These are phyloP conservation scores for Penicillium malachiteum DNA, from an alignment of 495 filamentous ascomycete species.

Conservation along the genomic window DNA sequence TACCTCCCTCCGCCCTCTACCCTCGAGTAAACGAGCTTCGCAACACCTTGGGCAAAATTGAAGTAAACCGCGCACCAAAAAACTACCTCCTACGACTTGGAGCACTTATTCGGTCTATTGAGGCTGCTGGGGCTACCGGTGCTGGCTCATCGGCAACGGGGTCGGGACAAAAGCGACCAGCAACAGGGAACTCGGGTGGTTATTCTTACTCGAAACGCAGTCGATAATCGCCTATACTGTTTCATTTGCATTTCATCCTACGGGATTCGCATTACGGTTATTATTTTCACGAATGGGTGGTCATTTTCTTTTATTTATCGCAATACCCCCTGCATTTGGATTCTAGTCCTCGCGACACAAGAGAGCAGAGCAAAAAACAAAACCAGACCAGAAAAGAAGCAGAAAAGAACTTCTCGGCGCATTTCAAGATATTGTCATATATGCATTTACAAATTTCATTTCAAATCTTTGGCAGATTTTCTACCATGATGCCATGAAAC, in stretches of 20 bases:
- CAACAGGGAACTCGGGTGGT: constrained; percentile 28
- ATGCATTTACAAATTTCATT: not conserved
- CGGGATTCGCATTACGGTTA: constrained; percentile 1
- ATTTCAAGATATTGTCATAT: not conserved
- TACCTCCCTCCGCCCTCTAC: constrained; percentile 33
- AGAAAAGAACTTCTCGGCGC: not conserved
- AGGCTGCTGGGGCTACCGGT: constrained; percentile 17
- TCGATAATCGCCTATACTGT: constrained; percentile 23
- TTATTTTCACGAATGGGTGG: constrained; percentile 20
- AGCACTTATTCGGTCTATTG: constrained; percentile 30
- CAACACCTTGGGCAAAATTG: constrained; percentile 37
- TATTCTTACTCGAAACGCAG: constrained; percentile 34
- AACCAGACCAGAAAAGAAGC: not conserved
- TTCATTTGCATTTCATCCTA: constrained; percentile 13
- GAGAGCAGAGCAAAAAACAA: not conserved
- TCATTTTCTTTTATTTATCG: constrained; percentile 24
- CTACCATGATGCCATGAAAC: too few relatives aligned
- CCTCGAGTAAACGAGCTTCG: constrained; percentile 32
- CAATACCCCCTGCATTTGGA: constrained; percentile 29
- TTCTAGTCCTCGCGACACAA: constrained; percentile 3
- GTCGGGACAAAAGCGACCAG: constrained; percentile 38
- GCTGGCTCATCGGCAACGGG: constrained; percentile 7
- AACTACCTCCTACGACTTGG: constrained; percentile 36
- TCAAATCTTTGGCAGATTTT: too few relatives aligned
- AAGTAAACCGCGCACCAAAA: constrained; percentile 41